Evolutionary conservation across 2,329 filamentous ascomycete species (phyloP), one percentile per base, ranked within the genome.

Genomic region (Penicillium vulpinum): DNA sequence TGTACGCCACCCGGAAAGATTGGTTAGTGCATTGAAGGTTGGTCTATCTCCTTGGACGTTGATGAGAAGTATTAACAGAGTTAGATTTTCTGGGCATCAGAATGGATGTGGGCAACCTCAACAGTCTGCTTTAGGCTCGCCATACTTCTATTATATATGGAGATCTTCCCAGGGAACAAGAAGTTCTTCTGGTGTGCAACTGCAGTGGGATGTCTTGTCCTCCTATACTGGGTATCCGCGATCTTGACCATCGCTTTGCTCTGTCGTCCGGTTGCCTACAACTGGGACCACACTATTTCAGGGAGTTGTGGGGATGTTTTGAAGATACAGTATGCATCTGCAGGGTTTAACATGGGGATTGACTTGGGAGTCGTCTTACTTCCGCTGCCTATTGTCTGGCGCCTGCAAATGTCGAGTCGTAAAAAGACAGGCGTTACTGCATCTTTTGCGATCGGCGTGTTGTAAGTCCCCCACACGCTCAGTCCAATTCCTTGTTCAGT

Each of bases 1-100:
- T 5, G n/a, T 21, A 8, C 21, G 18, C 3, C 44, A 46, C 26
- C 48, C 54, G 4, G 35, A 21, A 28, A 31, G 47, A 35, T 39
- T 56, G 49, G 38, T 21, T n/a, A 56, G 33, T 16, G 54, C 54
- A 33, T 46, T 56, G 15, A 56, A 56, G 43, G 54, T 7, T 18
- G 2, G 1, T 31, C 18, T 18, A 4, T 5, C 2, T 28, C 8
- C 8, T 29, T 16, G 8, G 0, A 15, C 2, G 2, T 24, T 5
- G 2, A 11, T 31, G 5, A 11, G 13, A 31, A 11, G 3, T 22
- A 24, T 29, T 53, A n/a, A 56, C 11, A 2, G 1, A 5, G 5
- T 29, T 29, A 62, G 59, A 53, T 50, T 3, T 62, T 62, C 21
- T 62, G 54, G 49, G 53, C 58, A 22, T 62, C 60, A 3, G 58